phyloP scores from a whole-genome alignment of 306 rosid species.

The Crataegus laevigata region DNA sequence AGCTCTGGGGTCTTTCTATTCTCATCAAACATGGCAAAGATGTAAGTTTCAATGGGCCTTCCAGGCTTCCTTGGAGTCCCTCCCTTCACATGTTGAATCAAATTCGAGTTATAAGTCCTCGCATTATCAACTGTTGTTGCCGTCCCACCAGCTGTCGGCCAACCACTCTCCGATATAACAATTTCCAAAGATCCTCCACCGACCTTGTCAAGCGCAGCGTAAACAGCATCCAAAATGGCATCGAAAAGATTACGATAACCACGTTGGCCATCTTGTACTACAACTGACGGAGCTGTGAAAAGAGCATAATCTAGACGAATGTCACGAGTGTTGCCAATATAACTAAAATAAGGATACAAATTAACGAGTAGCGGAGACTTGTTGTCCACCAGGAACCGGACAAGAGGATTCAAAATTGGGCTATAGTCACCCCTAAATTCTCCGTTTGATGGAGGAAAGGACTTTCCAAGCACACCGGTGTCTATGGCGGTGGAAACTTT shows the following conservation, averaged over 20 bases:
- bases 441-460: constrained; percentile 22
- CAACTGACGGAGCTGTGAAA: not conserved
- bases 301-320: constrained; percentile 19
- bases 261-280: constrained; percentile 6
- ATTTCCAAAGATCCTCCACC: constrained; percentile 20
- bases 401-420: not conserved
- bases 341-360: constrained; percentile 14
- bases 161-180: constrained; percentile 39
- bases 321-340: not conserved
- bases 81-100: constrained; percentile 23
- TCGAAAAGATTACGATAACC: constrained; percentile 11
- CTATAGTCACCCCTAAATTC: not conserved
- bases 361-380: constrained; percentile 1
- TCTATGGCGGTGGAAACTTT: constrained; percentile 25
- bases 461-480: not conserved
- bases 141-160: constrained; percentile 27
- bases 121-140: constrained; percentile 20
- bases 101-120: constrained; percentile 14
- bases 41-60: constrained; percentile 20
- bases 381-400: not conserved
- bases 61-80: constrained; percentile 29
- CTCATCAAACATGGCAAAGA: constrained; percentile 31
- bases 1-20: constrained; percentile 12
- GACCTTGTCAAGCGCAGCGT: constrained; percentile 24
- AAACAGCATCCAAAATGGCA: constrained; percentile 27